Evolutionary conservation across 1,284 basidiomycete genomes (phyloP).

Genomic region (Ganoderma lingzhi): DNA sequence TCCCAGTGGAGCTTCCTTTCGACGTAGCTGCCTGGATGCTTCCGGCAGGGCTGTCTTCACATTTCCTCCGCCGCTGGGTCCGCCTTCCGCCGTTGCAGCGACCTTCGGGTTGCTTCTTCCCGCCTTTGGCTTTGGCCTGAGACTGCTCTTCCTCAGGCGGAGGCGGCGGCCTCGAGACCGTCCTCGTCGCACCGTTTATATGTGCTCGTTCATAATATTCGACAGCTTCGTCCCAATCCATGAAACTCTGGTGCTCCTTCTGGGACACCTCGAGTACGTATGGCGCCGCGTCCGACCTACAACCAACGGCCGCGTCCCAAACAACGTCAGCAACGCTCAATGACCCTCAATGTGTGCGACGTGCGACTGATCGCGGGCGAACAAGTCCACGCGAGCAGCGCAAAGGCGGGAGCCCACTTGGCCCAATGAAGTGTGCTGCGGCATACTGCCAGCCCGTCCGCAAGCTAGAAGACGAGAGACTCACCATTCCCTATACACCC

Average conservation of each 20-base stretch:
- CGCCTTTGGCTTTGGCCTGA: neutral
- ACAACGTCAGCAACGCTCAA: neutral
- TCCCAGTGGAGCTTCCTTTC: constrained; percentile 4
- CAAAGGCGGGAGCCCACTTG: constrained; percentile 9
- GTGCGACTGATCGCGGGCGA: neutral
- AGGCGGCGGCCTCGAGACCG: constrained; percentile 11
- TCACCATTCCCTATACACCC: constrained; percentile 57
- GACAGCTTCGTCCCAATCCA: constrained; percentile 50
- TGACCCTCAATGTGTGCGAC: too few relatives aligned
- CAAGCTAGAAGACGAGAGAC: constrained; percentile 29
- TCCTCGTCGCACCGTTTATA: constrained; percentile 34
- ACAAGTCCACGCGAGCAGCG: neutral
- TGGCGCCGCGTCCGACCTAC: constrained; percentile 54
- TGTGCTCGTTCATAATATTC: constrained; percentile 46
- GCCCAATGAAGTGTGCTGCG: constrained; percentile 15
- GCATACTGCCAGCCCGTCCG: neutral
- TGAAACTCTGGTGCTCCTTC: constrained; percentile 52
- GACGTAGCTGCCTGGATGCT: neutral
- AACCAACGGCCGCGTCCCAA: neutral
- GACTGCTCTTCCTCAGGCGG: neutral
- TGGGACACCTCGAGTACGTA: constrained; percentile 51
- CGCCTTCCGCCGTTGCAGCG: neutral
- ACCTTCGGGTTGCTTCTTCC: neutral
- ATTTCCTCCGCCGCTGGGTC: neutral
- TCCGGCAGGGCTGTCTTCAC: neutral